Percentiles rank a stretch among this genome's conserved stretches.
phyloP scores from a whole-genome alignment of 805 yeast genomes.

The Millerago galiae region DNA sequence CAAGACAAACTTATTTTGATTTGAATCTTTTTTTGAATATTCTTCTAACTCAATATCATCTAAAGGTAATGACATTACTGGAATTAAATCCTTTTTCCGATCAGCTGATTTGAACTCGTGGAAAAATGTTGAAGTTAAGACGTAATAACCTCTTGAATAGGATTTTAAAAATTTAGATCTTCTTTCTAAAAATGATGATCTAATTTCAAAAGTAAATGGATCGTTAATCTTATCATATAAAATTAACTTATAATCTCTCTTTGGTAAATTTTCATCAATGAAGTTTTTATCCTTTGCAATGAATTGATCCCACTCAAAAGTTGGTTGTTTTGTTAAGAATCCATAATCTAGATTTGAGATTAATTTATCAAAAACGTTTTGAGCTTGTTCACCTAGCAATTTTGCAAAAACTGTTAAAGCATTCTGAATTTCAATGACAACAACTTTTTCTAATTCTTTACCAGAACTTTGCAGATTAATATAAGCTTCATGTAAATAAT shows the following conservation, averaged over 20 bases:
- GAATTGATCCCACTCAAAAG: slow-evolving; percentile 85
- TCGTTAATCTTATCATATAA: slow-evolving; percentile 63
- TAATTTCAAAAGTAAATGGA: slow-evolving; percentile 58
- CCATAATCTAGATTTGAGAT: slow-evolving; percentile 62
- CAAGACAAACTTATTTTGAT: slow-evolving; percentile 68
- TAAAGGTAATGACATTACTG: slow-evolving; percentile 75
- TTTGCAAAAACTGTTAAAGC: slow-evolving; percentile 70
- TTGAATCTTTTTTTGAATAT: slow-evolving; percentile 68
- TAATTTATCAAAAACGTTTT: slow-evolving; percentile 58
- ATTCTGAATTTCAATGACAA: slow-evolving; percentile 79
- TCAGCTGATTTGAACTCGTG: slow-evolving; percentile 88
- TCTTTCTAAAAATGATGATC: slow-evolving; percentile 80
- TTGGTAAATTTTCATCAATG: slow-evolving; percentile 54
- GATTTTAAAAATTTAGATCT: slow-evolving; percentile 87
- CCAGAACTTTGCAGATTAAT: slow-evolving; percentile 83
- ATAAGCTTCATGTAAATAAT: slow-evolving; percentile 82
- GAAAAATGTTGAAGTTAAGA: slow-evolving; percentile 77
- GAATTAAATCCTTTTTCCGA: slow-evolving; percentile 72
- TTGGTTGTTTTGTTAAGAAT: slow-evolving; percentile 69
- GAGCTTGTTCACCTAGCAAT: slow-evolving; percentile 66
- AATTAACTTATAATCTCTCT: slow-evolving; percentile 56
- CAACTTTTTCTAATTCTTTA: slow-evolving; percentile 80
- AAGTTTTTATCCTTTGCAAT: slow-evolving; percentile 67
- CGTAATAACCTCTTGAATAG: slow-evolving; percentile 88
- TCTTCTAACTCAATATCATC: slow-evolving; percentile 79